Base-by-base conservation (phyloP, 805 yeast genomes). In the Nakazawaea siamensis region DNA sequence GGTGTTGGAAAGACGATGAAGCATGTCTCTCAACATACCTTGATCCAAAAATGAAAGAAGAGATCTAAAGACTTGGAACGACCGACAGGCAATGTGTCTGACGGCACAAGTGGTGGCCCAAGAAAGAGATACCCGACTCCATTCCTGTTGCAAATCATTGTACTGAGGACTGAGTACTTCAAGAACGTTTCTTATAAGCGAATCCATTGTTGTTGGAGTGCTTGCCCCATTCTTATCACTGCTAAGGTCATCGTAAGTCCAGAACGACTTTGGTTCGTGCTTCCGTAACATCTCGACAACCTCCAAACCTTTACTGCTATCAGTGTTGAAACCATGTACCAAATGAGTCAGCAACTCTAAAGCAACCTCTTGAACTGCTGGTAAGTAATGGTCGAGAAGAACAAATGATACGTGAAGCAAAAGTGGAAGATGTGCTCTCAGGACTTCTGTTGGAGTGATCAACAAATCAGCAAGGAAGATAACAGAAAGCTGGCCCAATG, bases 31-130 rank as follows among this genome's bases (percentile, higher is more conserved):
- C 29, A 94, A 62, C 96, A 92, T 90, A 9, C 71, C 66, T 49
- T 80, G 88, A 50, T 92, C 97, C 41, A 90, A 60, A 46, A 79
- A 76, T 7, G 84, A 72, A n/a, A 87, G 60, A 38, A 92, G 56
- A 3, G 94, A 82, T 29, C 99, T 66, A 60, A 88, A 92, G 0
- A 88, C 69, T 52, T 92, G 98, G 57, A 94, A 90, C 0, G 97
- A 88, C 18, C 98, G 70, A 45, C 98, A 92, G 0, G 99, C 98
- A 45, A 92, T 73, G 52, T 94, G 99, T 49, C 97, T 70, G 2
- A 90, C 97, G 2, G 97, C 94, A 60, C 97, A 92, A 1, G 95
- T 80, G 0, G 98, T 92, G 0, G 98, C 97, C 98, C 98, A 92
- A 19, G 70, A 67, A 24, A 94, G 63, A 0, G 97, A 80, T 3